Base-by-base conservation (phyloP, 163 green algal genomes). In the Volvox carteri region DNA sequence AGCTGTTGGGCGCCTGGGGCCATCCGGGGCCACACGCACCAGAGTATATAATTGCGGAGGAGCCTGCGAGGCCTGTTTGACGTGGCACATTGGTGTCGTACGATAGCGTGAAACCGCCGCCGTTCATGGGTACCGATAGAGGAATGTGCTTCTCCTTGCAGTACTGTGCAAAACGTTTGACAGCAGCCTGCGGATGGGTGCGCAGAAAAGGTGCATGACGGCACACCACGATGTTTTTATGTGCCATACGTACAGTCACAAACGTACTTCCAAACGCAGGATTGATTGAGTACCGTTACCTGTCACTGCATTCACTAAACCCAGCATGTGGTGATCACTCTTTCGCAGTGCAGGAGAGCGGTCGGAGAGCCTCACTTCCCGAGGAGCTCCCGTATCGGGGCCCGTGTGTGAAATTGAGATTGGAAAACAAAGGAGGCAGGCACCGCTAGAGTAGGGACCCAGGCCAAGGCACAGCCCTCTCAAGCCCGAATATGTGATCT, bases 41-140 rank as follows among this genome's bases (percentile, higher is more conserved):
- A 16, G 84, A 87, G 41, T 80, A 76, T 9, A 91, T 91, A 74
- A 99, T 98, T 48, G 97, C 97, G 16, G 96, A 98, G 0, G 96
- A 98, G 28, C 97, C 97, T 28, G 93, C 95, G 14, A 99, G 92
- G 1, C 97, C 97, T 14, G 93, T 89, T 84, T 96, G 93, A 0
- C 97, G 91, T 0, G 97, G 97, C 8, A 99, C 98, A 92, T 94
- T 97, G 41, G 96, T 98, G 33, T 95, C 86, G 83, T 99, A 99
- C 2, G 87, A 93, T 39, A 99, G 92, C n/a, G 74, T 87, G 83
- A 99, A 99, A 73, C 78, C 90, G 21, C 23, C 58, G 58, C 58
- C 62, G 58, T 30, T 58, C 56, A 6, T 41, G 37, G 54, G 14
- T 18, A 67, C 81, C 54, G 28, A 48, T 23, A 98, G 75, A 4